Base-by-base conservation (phyloP, 2,329 filamentous ascomycete species). In the Neocucurbitaria cava region DNA sequence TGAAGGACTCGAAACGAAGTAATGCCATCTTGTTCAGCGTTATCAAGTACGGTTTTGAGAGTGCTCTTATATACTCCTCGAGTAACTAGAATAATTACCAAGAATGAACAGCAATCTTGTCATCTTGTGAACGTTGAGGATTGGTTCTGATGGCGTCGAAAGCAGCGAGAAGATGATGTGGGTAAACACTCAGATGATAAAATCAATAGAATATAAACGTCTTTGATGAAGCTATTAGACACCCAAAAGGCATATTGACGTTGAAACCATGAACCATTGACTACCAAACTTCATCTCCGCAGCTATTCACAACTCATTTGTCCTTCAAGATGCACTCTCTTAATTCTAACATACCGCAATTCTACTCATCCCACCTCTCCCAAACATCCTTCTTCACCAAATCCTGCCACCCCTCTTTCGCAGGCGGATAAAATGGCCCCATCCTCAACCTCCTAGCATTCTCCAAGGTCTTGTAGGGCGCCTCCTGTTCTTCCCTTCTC, bases 361-460 rank as follows among this genome's bases (percentile, higher is more conserved):
- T 24, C 17, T 31, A 8, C 7, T 39, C 56, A n/a, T 50, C 33
- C 59, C 56, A 59, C 40, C 48, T 51, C 48, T 58, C 42, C 50
- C 51, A 57, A 13, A 5, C n/a, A 2, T 33, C 20, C 21, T 36
- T 43, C 23, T 30, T 36, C 15, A 49, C 28, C 7, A 43, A 13
- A 1, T 42, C 39, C 17, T 18, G 11, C 39, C 48, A 56, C 31
- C 17, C 45, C 1, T 11, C 20, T 17, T 31, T 46, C 1, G 3
- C 18, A 6, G 52, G 49, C 28, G 50, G 52, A 51, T 56, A 61
- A n/a, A 23, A 23, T 3, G 3, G 15, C 6, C 28, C 52, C 36
- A 52, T 28, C 6, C 41, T 54, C 21, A 39, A 26, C 24, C 39
- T 51, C n/a, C 52, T 48, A n/a, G 47, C 26, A 31, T 20, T 36